These are phyloP conservation scores for Pyracantha coccinea DNA, from an alignment of 331 rosid genomes.

Conservation along the genomic window DNA sequence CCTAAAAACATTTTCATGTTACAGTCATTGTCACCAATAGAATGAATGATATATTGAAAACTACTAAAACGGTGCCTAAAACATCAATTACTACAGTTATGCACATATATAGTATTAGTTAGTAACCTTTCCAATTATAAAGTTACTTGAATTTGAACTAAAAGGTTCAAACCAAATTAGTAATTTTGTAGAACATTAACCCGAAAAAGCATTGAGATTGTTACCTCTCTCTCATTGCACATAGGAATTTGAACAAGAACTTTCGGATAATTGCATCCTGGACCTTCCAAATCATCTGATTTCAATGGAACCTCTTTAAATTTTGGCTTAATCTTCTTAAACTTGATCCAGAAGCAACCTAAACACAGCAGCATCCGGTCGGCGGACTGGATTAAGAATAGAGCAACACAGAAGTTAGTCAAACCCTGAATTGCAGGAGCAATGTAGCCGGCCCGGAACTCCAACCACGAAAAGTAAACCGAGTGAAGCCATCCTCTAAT, in stretches of 20 bases:
- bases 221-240: slow-evolving; percentile 57
- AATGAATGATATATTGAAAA: not conserved
- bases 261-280: slow-evolving; percentile 28
- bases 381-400: slow-evolving; percentile 15
- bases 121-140: not conserved
- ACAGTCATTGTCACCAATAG: not conserved
- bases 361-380: slow-evolving; percentile 16
- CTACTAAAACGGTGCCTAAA: not conserved
- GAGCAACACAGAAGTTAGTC: slow-evolving; percentile 16
- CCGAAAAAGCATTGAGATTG: not conserved
- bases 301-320: not conserved
- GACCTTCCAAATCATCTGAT: slow-evolving; percentile 17
- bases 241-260: slow-evolving; percentile 32
- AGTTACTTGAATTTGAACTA: not conserved
- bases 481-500: slow-evolving; percentile 11
- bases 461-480: slow-evolving; percentile 11
- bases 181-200: not conserved
- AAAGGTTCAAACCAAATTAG: no score
- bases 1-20: not conserved
- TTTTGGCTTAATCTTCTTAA: slow-evolving; percentile 12
- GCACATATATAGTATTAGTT: not conserved
- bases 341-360: slow-evolving; percentile 20
- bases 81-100: not conserved
- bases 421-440: slow-evolving; percentile 18
- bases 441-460: slow-evolving; percentile 15